Percentiles rank a stretch among this genome's conserved stretches.
Evolutionary conservation across 441 rosid species (phyloP).

Genomic region (Pelargonium fulgidum): DNA sequence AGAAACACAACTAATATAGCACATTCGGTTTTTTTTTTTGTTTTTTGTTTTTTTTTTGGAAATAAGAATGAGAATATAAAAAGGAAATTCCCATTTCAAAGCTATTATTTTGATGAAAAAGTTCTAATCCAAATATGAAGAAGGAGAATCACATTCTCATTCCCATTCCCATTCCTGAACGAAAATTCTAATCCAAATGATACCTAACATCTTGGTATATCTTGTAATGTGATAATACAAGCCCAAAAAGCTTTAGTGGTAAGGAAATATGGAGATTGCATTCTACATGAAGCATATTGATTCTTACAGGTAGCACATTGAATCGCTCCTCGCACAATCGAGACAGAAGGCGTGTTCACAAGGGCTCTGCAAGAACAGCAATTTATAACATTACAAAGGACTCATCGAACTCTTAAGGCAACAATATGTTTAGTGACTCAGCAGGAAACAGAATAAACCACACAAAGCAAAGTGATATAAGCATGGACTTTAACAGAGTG

Average conservation of each 20-base stretch:
- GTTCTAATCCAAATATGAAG: too few species aligned
- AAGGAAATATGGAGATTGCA: neutral
- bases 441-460: neutral
- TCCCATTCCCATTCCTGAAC: too few species aligned
- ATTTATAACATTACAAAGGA: slow-evolving; percentile 14
- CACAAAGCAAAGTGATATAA: neutral
- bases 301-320: slow-evolving; percentile 89
- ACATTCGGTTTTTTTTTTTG: too few species aligned
- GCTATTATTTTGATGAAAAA: too few species aligned
- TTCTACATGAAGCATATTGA: neutral
- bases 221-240: neutral
- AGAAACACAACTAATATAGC: too few species aligned
- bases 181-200: too few species aligned
- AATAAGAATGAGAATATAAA: too few species aligned
- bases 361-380: slow-evolving; percentile 55
- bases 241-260: neutral
- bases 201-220: neutral
- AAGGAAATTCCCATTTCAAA: too few species aligned
- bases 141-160: too few species aligned
- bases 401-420: neutral
- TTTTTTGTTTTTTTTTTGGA: too few species aligned
- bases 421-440: too few species aligned
- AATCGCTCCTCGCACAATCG: slow-evolving; percentile 93
- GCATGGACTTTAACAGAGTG: neutral
- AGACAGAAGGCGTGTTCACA: slow-evolving; percentile 94